These are phyloP conservation scores for Macrotyloma uniflorum DNA, from an alignment of 306 rosid genomes.

Conservation along the genomic window DNA sequence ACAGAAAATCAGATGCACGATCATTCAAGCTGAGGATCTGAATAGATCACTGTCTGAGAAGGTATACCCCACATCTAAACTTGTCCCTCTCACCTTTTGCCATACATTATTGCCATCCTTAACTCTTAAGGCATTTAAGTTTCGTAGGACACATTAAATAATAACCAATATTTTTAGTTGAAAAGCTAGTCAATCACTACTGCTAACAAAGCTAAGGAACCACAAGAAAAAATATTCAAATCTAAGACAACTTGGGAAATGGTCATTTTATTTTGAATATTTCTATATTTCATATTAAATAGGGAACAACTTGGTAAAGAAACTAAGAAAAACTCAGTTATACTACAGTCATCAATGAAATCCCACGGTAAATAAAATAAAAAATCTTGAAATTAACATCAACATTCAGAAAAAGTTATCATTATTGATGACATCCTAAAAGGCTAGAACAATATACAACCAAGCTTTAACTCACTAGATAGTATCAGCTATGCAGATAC, in stretches of 20 bases:
- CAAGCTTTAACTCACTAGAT: background rate
- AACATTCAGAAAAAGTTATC: background rate
- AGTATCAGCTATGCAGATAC: background rate
- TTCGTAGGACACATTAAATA: background rate
- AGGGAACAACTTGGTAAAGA: background rate
- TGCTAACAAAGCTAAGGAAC: slow-evolving; percentile 9
- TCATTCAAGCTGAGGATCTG: slow-evolving; percentile 10
- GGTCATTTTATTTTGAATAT: background rate
- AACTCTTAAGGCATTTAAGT: background rate
- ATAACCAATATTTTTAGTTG: background rate
- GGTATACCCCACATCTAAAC: slow-evolving; percentile 5
- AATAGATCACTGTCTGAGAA: background rate
- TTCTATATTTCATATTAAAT: background rate
- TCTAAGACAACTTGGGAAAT: background rate
- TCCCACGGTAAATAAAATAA: background rate
- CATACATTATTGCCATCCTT: background rate
- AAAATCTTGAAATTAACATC: background rate
- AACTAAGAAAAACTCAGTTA: background rate
- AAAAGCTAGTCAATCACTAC: slow-evolving; percentile 6
- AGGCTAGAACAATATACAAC: background rate
- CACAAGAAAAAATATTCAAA: slow-evolving; percentile 1
- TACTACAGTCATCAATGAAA: background rate
- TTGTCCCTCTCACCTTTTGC: background rate
- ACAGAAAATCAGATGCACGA: slow-evolving; percentile 8
- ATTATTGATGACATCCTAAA: background rate